A percentile compares a stretch with the other conserved stretches of the same genome.
Conservation (phyloP, 495 filamentous ascomycete genomes). For the Aspergillus hancockii region DNA sequence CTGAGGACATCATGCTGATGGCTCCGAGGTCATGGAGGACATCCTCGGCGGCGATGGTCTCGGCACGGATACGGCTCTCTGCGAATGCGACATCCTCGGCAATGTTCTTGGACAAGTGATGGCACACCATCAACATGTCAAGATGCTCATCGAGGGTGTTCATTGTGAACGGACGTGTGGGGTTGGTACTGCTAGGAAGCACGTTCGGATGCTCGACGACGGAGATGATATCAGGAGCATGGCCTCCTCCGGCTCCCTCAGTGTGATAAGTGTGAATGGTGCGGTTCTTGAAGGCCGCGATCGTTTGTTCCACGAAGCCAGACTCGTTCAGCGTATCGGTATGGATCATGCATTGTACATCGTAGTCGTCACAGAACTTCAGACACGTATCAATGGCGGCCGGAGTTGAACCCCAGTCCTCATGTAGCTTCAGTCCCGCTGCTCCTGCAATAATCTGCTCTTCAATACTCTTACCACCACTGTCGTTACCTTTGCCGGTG, state of each 20-base stretch:
- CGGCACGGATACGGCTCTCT: slow-evolving; percentile 89
- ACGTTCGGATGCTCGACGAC: slow-evolving; percentile 94
- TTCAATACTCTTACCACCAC: slow-evolving; percentile 64
- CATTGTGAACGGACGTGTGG: slow-evolving; percentile 85
- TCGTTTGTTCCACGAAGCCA: slow-evolving; percentile 93
- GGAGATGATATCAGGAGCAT: slow-evolving; percentile 95
- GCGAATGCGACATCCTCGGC: slow-evolving; percentile 96
- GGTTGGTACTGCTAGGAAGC: slow-evolving; percentile 88
- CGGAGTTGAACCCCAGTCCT: slow-evolving; percentile 95
- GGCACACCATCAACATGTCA: slow-evolving; percentile 99
- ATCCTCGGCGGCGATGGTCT: slow-evolving; percentile 97
- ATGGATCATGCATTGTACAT: slow-evolving; percentile 95
- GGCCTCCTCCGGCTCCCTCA: slow-evolving; percentile 93
- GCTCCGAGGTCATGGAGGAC: slow-evolving; percentile 95
- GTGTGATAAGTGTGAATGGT: slow-evolving; percentile 99
- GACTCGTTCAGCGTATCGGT: slow-evolving; percentile 98
- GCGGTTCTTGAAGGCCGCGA: slow-evolving; percentile 81
- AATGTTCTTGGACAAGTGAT: slow-evolving; percentile 88
- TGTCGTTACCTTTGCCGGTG: slow-evolving; percentile 96
- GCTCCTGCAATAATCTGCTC: slow-evolving; percentile 85
- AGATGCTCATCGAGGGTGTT: slow-evolving; percentile 98
- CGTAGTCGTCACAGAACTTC: slow-evolving; percentile 81
- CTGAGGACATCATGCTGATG: slow-evolving; percentile 97
- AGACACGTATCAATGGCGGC: slow-evolving; percentile 92
- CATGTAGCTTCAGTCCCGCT: slow-evolving; percentile 91